Conservation (phyloP, 179 eudicot genomes). For the Monotropa hypopitys region DNA sequence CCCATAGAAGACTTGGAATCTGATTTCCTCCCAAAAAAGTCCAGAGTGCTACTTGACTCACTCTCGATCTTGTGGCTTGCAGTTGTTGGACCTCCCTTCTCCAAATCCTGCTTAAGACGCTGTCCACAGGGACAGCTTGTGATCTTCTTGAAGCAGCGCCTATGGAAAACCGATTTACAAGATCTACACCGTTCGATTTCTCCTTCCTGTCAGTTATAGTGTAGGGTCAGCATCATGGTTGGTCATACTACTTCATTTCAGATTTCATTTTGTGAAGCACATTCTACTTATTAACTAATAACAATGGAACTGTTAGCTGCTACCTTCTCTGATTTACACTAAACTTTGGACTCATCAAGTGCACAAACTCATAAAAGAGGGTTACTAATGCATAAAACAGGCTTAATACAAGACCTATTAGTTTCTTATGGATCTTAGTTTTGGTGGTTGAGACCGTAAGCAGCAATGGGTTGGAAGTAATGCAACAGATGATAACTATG, state of each 20-base stretch:
- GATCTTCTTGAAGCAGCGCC: conserved; percentile 50
- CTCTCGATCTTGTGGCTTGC: background rate
- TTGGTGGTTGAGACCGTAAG: background rate
- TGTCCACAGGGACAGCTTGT: conserved; percentile 12
- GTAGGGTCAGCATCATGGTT: background rate
- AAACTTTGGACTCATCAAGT: background rate
- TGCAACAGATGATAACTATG: background rate
- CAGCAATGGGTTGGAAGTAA: background rate
- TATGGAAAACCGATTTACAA: conserved; percentile 61
- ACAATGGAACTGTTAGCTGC: background rate
- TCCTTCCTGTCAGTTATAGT: conserved; percentile 26
- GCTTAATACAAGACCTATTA: background rate
- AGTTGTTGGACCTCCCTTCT: background rate
- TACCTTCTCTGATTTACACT: background rate
- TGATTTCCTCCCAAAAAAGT: conserved; percentile 18
- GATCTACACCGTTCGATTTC: conserved; percentile 55
- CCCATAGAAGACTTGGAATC: conserved; percentile 34
- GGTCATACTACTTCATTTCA: background rate
- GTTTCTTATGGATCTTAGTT: background rate
- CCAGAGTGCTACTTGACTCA: background rate
- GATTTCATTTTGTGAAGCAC: background rate
- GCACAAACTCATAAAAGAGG: background rate
- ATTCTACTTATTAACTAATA: background rate
- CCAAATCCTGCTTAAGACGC: conserved; percentile 8
- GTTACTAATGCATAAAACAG: background rate